A percentile compares a stretch with the other conserved stretches of the same genome.
Evolutionary conservation across 306 rosid species (phyloP).

Genomic region (Acacia acuminata): DNA sequence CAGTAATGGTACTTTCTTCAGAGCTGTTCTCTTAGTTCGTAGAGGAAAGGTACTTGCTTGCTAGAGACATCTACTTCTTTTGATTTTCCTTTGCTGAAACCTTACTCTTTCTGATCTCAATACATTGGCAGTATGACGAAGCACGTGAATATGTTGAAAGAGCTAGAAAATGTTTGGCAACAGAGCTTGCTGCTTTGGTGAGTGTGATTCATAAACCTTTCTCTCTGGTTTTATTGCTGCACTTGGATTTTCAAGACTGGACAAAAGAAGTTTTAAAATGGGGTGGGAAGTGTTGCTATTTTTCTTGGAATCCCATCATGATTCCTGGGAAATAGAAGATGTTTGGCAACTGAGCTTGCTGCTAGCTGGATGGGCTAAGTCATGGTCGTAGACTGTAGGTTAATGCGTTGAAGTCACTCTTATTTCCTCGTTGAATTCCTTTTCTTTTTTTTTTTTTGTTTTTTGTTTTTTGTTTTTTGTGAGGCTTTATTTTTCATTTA

Average conservation of each 20-base stretch:
- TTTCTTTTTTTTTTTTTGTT: neutral
- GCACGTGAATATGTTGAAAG: conserved; percentile 95
- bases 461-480: neutral
- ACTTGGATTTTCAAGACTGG: neutral
- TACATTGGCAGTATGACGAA: conserved; percentile 77
- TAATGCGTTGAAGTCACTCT: neutral
- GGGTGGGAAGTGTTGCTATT: neutral
- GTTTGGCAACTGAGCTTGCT: neutral
- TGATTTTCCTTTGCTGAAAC: conserved; percentile 15
- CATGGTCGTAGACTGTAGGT: neutral
- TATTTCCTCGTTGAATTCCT: neutral
- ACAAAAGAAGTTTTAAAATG: neutral
- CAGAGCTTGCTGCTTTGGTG: conserved; percentile 98
- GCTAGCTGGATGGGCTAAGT: neutral
- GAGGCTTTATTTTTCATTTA: neutral
- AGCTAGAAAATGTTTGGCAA: conserved; percentile 97
- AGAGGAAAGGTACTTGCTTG: conserved; percentile 74
- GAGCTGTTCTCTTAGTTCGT: conserved; percentile 89
- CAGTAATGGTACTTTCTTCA: conserved; percentile 87
- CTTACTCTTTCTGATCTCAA: conserved; percentile 18
- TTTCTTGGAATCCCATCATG: neutral
- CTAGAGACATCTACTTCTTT: conserved; percentile 17
- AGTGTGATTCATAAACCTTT: conserved; percentile 34
- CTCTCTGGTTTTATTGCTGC: conserved; percentile 15
- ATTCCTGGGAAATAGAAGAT: neutral